Conservation (phyloP, 805 yeast genomes). For the Deakozyma indianensis region DNA sequence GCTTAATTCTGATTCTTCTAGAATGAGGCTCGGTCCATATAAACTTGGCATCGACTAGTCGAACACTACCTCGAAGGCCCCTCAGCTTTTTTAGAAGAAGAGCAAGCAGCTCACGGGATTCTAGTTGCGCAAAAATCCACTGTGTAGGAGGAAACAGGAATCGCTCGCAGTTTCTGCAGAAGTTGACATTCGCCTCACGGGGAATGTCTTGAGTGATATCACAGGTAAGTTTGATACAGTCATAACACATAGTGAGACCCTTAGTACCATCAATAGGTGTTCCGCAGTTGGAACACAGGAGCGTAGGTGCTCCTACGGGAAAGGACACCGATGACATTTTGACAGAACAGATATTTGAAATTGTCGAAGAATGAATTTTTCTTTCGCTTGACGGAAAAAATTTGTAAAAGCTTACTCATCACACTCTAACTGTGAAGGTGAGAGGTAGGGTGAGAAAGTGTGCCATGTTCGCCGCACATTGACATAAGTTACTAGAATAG, state of each 20-base stretch:
- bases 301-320: conserved; percentile 36
- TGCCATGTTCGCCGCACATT: too few species aligned
- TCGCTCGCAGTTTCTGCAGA: conserved; percentile 94
- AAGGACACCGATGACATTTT: neutral
- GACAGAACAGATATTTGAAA: neutral
- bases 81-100: conserved; percentile 76
- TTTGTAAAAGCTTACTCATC: neutral
- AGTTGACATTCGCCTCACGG: conserved; percentile 71
- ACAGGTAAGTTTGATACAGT: conserved; percentile 85
- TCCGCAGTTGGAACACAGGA: conserved; percentile 96
- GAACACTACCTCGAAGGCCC: conserved; percentile 72
- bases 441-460: too few species aligned
- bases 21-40: conserved; percentile 98
- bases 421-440: too few species aligned
- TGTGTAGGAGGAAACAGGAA: conserved; percentile 89
- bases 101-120: conserved; percentile 85
- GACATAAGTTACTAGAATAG: too few species aligned
- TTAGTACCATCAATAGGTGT: conserved; percentile 90
- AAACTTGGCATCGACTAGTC: conserved; percentile 82
- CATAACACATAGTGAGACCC: conserved; percentile 92
- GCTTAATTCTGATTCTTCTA: conserved; percentile 72
- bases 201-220: conserved; percentile 93
- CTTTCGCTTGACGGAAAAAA: neutral
- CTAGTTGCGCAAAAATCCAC: conserved; percentile 85
- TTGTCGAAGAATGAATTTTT: neutral